phyloP scores from a whole-genome alignment of 768 basidiomycete species.

The Termitomyces sp. region DNA sequence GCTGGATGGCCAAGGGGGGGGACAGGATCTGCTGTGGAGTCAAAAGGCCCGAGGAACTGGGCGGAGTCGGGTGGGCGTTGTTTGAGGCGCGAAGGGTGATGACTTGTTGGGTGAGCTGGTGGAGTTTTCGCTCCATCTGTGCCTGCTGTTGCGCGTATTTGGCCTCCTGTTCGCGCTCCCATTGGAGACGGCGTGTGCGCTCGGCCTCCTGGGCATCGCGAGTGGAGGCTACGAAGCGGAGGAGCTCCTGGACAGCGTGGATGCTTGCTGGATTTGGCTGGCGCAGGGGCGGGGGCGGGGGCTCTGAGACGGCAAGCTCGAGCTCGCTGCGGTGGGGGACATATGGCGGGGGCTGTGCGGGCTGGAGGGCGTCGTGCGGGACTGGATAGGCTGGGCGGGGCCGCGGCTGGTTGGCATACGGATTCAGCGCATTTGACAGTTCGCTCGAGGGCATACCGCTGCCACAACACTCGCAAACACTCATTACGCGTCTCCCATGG shows the following conservation, averaged over 20 bases:
- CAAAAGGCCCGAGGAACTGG: slow-evolving; percentile 15
- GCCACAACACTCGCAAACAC: slow-evolving; percentile 27
- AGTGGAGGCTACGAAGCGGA: slow-evolving; percentile 52
- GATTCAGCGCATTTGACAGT: slow-evolving; percentile 76
- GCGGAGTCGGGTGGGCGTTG: slow-evolving; percentile 15
- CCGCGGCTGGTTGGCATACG: slow-evolving; percentile 46
- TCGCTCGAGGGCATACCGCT: slow-evolving; percentile 61
- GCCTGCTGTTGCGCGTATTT: slow-evolving; percentile 49
- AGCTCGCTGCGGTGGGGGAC: slow-evolving; percentile 61
- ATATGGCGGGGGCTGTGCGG: slow-evolving; percentile 31
- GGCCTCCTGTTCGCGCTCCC: slow-evolving; percentile 70
- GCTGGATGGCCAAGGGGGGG: slow-evolving; percentile 25
- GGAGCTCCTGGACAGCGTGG: slow-evolving; percentile 53
- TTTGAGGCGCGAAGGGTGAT: slow-evolving; percentile 37
- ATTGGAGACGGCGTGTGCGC: slow-evolving; percentile 49
- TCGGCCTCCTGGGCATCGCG: slow-evolving; percentile 60
- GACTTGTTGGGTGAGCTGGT: slow-evolving; percentile 52
- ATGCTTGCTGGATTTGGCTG: slow-evolving; percentile 30
- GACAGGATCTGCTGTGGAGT: slow-evolving; percentile 28
- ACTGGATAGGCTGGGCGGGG: slow-evolving; percentile 23
- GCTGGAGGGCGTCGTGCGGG: slow-evolving; percentile 20
- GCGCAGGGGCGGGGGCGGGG: slow-evolving; percentile 24
- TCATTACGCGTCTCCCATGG: slow-evolving; percentile 48
- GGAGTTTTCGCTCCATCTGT: slow-evolving; percentile 53
- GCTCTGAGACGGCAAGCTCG: slow-evolving; percentile 53